These are phyloP conservation scores for Populus hybrid DNA, from an alignment of 441 rosid genomes.

Conservation along the genomic window DNA sequence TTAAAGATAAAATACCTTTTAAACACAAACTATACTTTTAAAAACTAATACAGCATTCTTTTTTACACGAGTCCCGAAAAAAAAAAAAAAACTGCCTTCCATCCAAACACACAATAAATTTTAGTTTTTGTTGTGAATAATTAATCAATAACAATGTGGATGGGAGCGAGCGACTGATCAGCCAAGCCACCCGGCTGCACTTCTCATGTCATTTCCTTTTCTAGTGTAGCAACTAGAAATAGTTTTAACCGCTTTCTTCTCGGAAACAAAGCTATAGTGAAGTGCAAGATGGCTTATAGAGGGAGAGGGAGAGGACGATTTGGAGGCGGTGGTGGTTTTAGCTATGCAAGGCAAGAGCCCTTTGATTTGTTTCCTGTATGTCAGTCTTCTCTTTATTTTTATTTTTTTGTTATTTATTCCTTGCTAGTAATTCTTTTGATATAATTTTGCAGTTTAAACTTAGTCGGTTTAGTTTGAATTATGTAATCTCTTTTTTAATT, in stretches of 20 bases:
- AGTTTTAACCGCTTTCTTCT: background rate
- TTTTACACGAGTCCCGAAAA: too few relatives aligned
- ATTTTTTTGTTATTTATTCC: background rate
- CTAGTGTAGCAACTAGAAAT: background rate
- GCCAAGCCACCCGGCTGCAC: background rate
- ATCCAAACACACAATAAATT: too few relatives aligned
- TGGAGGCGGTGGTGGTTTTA: background rate
- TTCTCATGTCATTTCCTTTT: background rate
- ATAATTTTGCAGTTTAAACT: too few relatives aligned
- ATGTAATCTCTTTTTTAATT: background rate
- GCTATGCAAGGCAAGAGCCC: slow-evolving; percentile 33
- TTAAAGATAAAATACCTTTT: too few relatives aligned
- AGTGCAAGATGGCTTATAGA: background rate
- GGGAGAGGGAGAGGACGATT: background rate
- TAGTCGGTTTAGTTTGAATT: too few relatives aligned
- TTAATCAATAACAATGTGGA: background rate
- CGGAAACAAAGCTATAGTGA: background rate
- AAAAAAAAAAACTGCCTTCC: too few relatives aligned
- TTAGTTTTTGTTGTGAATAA: too few relatives aligned
- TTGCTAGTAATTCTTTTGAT: background rate
- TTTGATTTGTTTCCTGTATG: slow-evolving; percentile 42
- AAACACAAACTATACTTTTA: too few relatives aligned
- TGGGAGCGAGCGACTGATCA: background rate
- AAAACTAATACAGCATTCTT: too few relatives aligned
- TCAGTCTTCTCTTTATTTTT: background rate